A percentile compares a stretch with the other conserved stretches of the same genome.
phyloP scores from a whole-genome alignment of 2,329 filamentous ascomycete species.

The Bertia moriformis region DNA sequence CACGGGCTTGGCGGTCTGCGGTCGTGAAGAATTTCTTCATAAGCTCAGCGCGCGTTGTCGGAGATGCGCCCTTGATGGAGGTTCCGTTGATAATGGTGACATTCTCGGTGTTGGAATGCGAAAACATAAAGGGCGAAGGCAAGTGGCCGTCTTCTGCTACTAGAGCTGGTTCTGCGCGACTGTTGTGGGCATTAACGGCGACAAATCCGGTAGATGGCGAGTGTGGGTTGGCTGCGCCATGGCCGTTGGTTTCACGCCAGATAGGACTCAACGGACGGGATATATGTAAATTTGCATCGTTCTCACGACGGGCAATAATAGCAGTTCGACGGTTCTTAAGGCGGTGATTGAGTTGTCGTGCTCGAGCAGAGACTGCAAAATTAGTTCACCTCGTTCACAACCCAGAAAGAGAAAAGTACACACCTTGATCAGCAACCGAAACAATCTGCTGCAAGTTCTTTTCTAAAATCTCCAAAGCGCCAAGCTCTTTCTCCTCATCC shows the following conservation, averaged over 20 bases:
- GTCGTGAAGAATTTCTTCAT: constrained; percentile 48
- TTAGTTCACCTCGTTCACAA: neutral
- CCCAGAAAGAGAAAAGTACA: neutral
- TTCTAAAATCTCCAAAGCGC: constrained; percentile 71
- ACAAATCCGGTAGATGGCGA: constrained; percentile 36
- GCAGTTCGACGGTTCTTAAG: constrained; percentile 61
- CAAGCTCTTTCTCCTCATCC: constrained; percentile 74
- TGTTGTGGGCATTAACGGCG: constrained; percentile 37
- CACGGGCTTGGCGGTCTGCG: constrained; percentile 31
- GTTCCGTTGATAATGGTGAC: constrained; percentile 29
- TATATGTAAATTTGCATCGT: constrained; percentile 10
- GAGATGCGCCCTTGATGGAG: constrained; percentile 34
- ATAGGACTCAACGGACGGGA: constrained; percentile 7
- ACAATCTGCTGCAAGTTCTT: constrained; percentile 63
- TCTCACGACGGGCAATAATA: constrained; percentile 49
- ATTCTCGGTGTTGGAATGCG: constrained; percentile 24
- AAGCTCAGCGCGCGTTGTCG: constrained; percentile 40
- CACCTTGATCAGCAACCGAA: constrained; percentile 61
- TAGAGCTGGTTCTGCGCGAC: constrained; percentile 16
- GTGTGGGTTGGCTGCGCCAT: constrained; percentile 13
- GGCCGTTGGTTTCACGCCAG: constrained; percentile 5
- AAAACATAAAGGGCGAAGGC: constrained; percentile 16
- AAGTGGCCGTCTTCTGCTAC: constrained; percentile 16
- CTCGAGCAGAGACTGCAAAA: constrained; percentile 44
- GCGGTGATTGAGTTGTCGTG: constrained; percentile 68